Evolutionary conservation across 106 monocot genomes (phyloP), one percentile per base, ranked within the genome.

Genomic region (Posidonia australis): DNA sequence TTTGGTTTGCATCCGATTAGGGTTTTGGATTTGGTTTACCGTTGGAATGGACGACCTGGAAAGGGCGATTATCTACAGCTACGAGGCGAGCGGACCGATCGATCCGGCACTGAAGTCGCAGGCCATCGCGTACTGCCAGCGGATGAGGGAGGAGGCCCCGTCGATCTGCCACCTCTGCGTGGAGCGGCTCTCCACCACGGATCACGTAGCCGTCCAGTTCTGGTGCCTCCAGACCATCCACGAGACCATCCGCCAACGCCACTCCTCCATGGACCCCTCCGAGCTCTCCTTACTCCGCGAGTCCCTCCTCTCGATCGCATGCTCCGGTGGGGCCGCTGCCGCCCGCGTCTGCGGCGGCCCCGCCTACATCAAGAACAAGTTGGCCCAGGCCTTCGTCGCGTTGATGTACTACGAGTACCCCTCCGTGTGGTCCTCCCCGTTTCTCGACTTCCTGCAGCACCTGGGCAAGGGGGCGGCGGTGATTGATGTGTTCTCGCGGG

Each of bases 11-110:
- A 13, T 59, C 4, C 16, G n/a, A 5, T 61, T 42, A 17, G 25
- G 58, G 28, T 61, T 60, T 11, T 36, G 18, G 54, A 17, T 21
- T 16, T 42, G n/a, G n/a, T n/a, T n/a, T n/a, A n/a, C n/a, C n/a
- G n/a, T n/a, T 54, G 30, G 9, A 21, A 94, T 94, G 93, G 93
- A 94, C 52, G 93, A 89, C 46, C 72, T 94, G 47, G 93, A 94
- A 74, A 78, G 76, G 71, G 93, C 93, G 59, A 86, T 94, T 60
- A 48, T 90, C 28, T 68, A 86, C 36, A 70, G 62, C 27, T 84
- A 77, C 73, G 89, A 90, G 13, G 64, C 74, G 17, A 67, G 29
- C 65, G 74, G 78, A 17, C 66, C 72, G 57, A 67, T 77, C 6
- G 82, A 81, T 20, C 62, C 81, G 11, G 23, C 48, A 2, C 66